Base-by-base conservation (phyloP, 2,329 filamentous ascomycete species). In the Herpotrichia juniperi region DNA sequence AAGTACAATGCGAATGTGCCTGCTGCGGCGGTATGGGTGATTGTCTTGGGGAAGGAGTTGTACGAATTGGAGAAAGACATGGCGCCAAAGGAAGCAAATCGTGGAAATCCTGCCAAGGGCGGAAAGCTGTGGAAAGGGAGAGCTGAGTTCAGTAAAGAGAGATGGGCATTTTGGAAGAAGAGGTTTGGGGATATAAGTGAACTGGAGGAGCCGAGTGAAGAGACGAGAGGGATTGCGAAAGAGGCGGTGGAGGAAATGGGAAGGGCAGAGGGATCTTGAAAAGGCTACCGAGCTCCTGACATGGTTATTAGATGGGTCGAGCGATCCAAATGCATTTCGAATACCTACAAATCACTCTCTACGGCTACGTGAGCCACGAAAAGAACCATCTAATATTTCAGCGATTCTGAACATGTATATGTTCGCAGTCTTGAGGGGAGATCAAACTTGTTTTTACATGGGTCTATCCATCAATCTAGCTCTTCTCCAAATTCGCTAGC, bases 151-250 rank as follows among this genome's bases (percentile, higher is more conserved):
- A 69, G 64, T 42, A 66, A 65, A 42, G 63, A 60, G 48, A 60
- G 69, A 30, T 73, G 69, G 69, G 52, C 46, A 7, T 53, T 72
- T 10, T 72, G 70, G 69, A 69, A 67, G 45, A 59, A 63, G 34
- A 59, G 68, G 39, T 68, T 73, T 53, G 61, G 53, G 0, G 58
- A 56, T 12, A 48, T 72, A 30, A 53, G 48, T 2, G 43, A 57
- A 11, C 56, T 61, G 52, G 59, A 65, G 19, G 60, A 48, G 1
- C 43, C 70, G 2, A 58, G 31, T 5, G 61, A 67, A 5, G 47
- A 57, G 32, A 70, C 70, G 2, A 63, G 52, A 47, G 11, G 42
- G 3, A 49, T 67, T 19, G 63, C 67, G 14, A 62, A 42, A 19
- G 60, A 68, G 30, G 66, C 67, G 0, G 46, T 68, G 4, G 56